These are phyloP conservation scores for Seiridium cupressi DNA, from an alignment of 2,329 filamentous ascomycete species.

Conservation along the genomic window DNA sequence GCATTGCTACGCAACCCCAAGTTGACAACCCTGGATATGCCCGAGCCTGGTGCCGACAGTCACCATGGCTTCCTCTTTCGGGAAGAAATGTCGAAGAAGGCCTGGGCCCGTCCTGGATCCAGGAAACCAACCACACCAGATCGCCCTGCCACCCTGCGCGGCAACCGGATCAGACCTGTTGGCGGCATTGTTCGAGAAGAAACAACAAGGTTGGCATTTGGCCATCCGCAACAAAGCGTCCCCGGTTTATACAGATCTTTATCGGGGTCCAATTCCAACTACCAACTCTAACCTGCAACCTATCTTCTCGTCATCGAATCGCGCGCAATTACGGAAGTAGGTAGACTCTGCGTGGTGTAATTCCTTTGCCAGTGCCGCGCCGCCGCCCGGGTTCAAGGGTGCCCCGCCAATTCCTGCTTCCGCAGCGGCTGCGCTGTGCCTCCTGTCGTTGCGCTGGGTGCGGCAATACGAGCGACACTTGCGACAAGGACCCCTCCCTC, in stretches of 20 bases:
- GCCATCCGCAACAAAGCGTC: not conserved
- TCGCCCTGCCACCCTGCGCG: not conserved
- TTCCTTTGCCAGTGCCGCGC: not conserved
- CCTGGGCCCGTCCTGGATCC: not conserved
- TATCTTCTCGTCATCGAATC: not conserved
- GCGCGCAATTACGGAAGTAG: no score
- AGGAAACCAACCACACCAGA: not conserved
- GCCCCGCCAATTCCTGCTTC: not conserved
- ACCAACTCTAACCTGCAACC: not conserved
- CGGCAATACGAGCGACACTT: constrained; percentile 9
- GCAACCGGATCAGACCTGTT: not conserved
- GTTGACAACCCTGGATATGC: not conserved
- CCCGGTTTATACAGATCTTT: not conserved
- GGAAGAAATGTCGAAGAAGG: not conserved
- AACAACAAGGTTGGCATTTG: not conserved
- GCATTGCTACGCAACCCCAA: not conserved
- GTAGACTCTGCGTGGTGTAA: no score
- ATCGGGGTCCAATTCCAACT: not conserved
- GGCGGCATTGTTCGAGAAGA: not conserved
- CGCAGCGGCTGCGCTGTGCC: constrained; percentile 4
- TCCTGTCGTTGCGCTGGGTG: not conserved
- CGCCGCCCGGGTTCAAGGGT: not conserved
- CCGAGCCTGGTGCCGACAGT: not conserved
- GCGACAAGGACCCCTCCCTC: not conserved
- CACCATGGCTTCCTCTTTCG: not conserved